Evolutionary conservation across 2,329 filamentous ascomycete species (phyloP), one percentile per base, ranked within the genome.

Genomic region (Pseudogymnoascus sp.): DNA sequence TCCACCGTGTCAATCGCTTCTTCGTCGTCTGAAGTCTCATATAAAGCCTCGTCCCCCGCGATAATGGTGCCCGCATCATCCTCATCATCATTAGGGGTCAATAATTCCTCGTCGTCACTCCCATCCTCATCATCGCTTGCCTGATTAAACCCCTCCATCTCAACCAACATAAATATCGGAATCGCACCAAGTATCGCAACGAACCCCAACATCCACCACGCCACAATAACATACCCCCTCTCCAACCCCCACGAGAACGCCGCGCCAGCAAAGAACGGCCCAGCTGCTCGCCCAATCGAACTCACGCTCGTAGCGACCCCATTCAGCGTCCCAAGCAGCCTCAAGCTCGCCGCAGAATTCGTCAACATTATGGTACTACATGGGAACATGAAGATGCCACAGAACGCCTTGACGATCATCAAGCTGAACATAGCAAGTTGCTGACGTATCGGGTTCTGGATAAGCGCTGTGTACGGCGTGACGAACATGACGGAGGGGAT

Each of bases 321-420:
- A 72, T 98, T 98, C 63, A 98, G 78, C 0, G 93, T 97, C 1
- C 92, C 93, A 4, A 98, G 82, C 8, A 96, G 84, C 48, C 83
- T 80, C 14, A 96, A 78, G 63, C 88, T 92, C 0, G 81, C 77
- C 4, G 92, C 92, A 8, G 88, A 91, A 76, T 97, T 97, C 28
- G 93, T 97, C 39, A 98, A 83, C 60, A 98, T 80, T 69, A 98
- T 97, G 5, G 91, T 96, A 25, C 85, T 88, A 71, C 90, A 95
- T 0, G 95, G 93, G 74, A 97, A 97, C 0, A 89, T 89, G 71
- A 97, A 88, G 68, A 96, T 95, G 65, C 87, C 86, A 41, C 83
- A 85, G 63, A 90, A 82, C 8, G 89, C 88, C 74, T 96, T 96
- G 71, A 87, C 69, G 45, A 90, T 76, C 79, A 97, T 86, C 39